phyloP scores from a whole-genome alignment of 768 basidiomycete species.

The Hericium coralloides region DNA sequence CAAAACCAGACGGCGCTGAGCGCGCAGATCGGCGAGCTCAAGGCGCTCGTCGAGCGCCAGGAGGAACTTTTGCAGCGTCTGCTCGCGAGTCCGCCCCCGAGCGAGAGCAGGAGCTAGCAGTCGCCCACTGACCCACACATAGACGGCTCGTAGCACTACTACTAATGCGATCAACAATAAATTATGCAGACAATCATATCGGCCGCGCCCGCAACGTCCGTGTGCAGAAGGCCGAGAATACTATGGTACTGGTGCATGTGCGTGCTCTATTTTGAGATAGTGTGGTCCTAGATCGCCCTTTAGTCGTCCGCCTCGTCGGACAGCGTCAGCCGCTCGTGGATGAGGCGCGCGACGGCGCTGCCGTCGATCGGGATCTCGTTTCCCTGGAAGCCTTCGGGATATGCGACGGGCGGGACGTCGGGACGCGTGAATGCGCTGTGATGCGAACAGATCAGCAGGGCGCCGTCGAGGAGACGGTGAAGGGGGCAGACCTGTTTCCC shows the following conservation, averaged over 20 bases:
- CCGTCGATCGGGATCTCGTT: slow-evolving; percentile 82
- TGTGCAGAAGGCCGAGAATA: too few relatives aligned
- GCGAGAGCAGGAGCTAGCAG: too few relatives aligned
- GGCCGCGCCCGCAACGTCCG: too few relatives aligned
- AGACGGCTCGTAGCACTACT: too few relatives aligned
- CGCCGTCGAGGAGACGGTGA: background rate
- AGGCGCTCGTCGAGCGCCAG: slow-evolving; percentile 47
- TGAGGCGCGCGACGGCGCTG: slow-evolving; percentile 51
- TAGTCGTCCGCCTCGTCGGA: slow-evolving; percentile 55
- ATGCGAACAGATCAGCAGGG: background rate
- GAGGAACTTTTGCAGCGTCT: slow-evolving; percentile 35
- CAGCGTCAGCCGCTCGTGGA: slow-evolving; percentile 47
- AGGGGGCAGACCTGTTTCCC: slow-evolving; percentile 47
- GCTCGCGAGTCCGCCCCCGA: background rate
- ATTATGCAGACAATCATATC: too few relatives aligned
- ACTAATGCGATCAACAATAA: too few relatives aligned
- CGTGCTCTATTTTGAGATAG: too few relatives aligned
- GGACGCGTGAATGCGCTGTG: slow-evolving; percentile 67
- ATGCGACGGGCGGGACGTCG: slow-evolving; percentile 53
- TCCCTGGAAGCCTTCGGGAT: slow-evolving; percentile 86
- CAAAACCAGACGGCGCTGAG: slow-evolving; percentile 61
- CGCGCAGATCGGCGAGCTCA: slow-evolving; percentile 52
- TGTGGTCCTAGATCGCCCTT: background rate
- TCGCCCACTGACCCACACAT: too few relatives aligned
- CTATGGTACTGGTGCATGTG: too few relatives aligned